These are phyloP conservation scores for Termitomyces sp. DNA, from an alignment of 768 basidiomycete species.

Conservation along the genomic window DNA sequence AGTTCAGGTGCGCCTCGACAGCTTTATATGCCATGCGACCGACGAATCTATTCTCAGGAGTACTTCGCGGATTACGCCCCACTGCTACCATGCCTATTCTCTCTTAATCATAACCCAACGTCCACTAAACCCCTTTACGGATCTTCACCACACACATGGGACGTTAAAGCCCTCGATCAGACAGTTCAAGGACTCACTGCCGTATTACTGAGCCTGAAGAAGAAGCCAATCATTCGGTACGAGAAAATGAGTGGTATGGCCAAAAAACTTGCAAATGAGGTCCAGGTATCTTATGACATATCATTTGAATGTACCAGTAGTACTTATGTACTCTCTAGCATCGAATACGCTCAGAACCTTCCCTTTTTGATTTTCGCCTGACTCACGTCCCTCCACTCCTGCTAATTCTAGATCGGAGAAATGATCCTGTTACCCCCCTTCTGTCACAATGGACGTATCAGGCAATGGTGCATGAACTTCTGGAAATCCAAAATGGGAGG, in stretches of 20 bases:
- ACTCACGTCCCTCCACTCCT: slow-evolving; percentile 87
- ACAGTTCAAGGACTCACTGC: slow-evolving; percentile 78
- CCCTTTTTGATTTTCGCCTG: slow-evolving; percentile 87
- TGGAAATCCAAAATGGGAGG: slow-evolving; percentile 91
- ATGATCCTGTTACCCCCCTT: slow-evolving; percentile 95
- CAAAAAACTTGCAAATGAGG: slow-evolving; percentile 79
- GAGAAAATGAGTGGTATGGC: slow-evolving; percentile 93
- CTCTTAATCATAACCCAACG: slow-evolving; percentile 73
- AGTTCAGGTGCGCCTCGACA: slow-evolving; percentile 67
- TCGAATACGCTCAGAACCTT: slow-evolving; percentile 71
- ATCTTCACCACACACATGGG: slow-evolving; percentile 67
- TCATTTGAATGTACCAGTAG: background rate
- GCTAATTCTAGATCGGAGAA: slow-evolving; percentile 89
- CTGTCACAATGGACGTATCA: slow-evolving; percentile 99
- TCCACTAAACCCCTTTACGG: slow-evolving; percentile 64
- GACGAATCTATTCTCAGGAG: slow-evolving; percentile 52
- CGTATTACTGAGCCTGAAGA: slow-evolving; percentile 89
- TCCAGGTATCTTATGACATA: slow-evolving; percentile 52
- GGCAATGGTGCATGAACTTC: slow-evolving; percentile 96
- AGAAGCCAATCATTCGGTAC: slow-evolving; percentile 91
- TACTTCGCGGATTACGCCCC: slow-evolving; percentile 97
- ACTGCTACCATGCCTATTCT: slow-evolving; percentile 80
- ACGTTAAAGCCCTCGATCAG: slow-evolving; percentile 66
- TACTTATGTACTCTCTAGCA: slow-evolving; percentile 39
- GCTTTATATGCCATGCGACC: background rate